Percentiles rank a stretch among this genome's conserved stretches.
These are phyloP conservation scores for Starmerella cellae DNA, from an alignment of 805 yeast species.

Conservation along the genomic window DNA sequence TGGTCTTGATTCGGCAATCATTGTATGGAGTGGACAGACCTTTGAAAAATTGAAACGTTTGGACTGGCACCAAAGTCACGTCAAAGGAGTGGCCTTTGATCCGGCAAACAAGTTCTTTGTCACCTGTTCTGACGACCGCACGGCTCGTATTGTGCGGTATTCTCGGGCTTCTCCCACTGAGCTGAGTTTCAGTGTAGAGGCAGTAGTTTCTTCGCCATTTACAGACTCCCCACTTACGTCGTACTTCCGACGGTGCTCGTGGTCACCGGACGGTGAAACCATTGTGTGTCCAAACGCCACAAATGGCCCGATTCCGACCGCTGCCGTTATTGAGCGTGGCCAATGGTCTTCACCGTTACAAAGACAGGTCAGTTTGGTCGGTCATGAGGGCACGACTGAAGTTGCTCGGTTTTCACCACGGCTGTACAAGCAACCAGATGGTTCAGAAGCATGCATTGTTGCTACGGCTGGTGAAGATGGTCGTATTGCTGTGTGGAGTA, in stretches of 20 bases:
- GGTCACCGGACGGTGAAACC: constrained; percentile 67
- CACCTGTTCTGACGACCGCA: constrained; percentile 90
- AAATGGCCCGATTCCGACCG: constrained; percentile 50
- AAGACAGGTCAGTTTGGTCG: constrained; percentile 47
- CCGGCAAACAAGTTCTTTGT: constrained; percentile 98
- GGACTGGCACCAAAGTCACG: constrained; percentile 88
- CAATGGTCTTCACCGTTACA: constrained; percentile 37
- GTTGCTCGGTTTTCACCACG: constrained; percentile 44
- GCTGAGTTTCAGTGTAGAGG: constrained; percentile 74
- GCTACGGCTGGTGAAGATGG: constrained; percentile 96
- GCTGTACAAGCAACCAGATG: constrained; percentile 20
- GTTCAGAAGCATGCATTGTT: constrained; percentile 45
- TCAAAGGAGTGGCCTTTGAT: constrained; percentile 92
- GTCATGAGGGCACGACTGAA: constrained; percentile 59
- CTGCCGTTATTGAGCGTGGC: constrained; percentile 49
- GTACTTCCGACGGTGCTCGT: constrained; percentile 58
- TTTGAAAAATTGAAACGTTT: constrained; percentile 80
- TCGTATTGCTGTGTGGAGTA: constrained; percentile 78
- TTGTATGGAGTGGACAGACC: constrained; percentile 86
- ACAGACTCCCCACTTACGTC: constrained; percentile 81
- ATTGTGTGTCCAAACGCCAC: constrained; percentile 59
- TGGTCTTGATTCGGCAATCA: constrained; percentile 83
- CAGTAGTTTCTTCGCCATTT: constrained; percentile 73
- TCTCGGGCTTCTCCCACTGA: constrained; percentile 54
- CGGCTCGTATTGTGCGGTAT: constrained; percentile 76